A percentile compares a stretch with the other conserved stretches of the same genome.
phyloP scores from a whole-genome alignment of 495 filamentous ascomycete genomes.

The Neurospora hispaniola region DNA sequence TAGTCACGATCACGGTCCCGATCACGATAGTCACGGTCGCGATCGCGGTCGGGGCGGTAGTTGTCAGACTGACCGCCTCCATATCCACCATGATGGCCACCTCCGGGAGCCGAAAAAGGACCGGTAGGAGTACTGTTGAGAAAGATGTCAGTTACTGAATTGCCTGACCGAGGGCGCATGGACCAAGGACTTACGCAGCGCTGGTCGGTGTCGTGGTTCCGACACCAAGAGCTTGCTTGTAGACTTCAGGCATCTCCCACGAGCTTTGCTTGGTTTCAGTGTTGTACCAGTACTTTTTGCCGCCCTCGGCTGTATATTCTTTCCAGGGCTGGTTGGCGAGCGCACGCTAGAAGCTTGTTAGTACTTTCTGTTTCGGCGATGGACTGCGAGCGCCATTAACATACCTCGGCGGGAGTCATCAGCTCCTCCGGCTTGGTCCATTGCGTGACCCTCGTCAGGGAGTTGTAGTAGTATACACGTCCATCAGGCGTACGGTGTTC shows the following conservation, averaged over 20 bases:
- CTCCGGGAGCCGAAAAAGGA: constrained; percentile 57
- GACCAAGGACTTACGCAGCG: constrained; percentile 46
- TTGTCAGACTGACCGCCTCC: constrained; percentile 24
- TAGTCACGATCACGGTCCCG: constrained; percentile 10
- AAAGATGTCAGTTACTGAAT: constrained; percentile 8
- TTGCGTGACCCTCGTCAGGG: constrained; percentile 75
- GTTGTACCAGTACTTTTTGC: constrained; percentile 90
- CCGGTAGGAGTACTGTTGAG: constrained; percentile 38
- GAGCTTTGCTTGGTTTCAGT: constrained; percentile 83
- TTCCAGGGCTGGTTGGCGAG: constrained; percentile 83
- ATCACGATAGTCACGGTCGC: not conserved
- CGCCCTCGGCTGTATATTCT: constrained; percentile 77
- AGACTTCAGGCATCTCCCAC: constrained; percentile 87
- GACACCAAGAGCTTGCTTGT: constrained; percentile 56
- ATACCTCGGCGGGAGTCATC: constrained; percentile 79
- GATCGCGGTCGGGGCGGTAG: constrained; percentile 21
- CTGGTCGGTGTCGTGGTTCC: constrained; percentile 36
- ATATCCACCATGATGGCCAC: constrained; percentile 34
- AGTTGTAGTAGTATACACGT: constrained; percentile 88
- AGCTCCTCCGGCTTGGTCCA: constrained; percentile 89
- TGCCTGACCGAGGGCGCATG: constrained; percentile 1
- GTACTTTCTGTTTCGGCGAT: not conserved
- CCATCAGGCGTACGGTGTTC: constrained; percentile 78
- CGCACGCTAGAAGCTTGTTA: constrained; percentile 48
- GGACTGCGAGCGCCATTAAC: constrained; percentile 3